Base-by-base conservation (phyloP, 192 early-diverging fungal species). In the Spizellomyces punctatus region DNA sequence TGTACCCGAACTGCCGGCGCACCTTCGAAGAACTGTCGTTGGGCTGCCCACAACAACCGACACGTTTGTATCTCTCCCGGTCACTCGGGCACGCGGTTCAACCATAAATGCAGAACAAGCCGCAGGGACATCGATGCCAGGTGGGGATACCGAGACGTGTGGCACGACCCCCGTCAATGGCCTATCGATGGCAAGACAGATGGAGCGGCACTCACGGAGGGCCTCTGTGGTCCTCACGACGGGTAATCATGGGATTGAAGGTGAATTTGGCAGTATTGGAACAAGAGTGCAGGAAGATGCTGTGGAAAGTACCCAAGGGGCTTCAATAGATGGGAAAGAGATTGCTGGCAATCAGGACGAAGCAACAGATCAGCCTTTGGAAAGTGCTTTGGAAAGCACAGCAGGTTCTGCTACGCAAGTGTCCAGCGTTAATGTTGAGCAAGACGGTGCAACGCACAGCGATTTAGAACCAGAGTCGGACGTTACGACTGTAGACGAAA, bases 1-100 rank as follows among this genome's bases (percentile, higher is more conserved):
- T n/a, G 22, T 56, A 56, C 54, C 54, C n/a, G 54, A 56, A 22
- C n/a, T 56, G 6, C 54, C 54, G n/a, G 54, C 54, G n/a, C 54
- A 56, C n/a, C 54, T 19, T 22, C 54, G 54, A 56, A n/a, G 54
- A 56, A 22, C 5, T 56, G n/a, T 22, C n/a, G 54, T 56, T n/a
- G 22, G 22, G 6, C 6, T 56, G 54, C n/a, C n/a, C 22, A 22
- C 22, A 19, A 56, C 54, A 56, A n/a, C 54, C 6, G 22, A 56
- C 22, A n/a, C n/a, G 5, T 6, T 56, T n/a, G n/a, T 22, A 6
- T 19, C n/a, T n/a, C 54, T 22, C n/a, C 54, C 54, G 0, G n/a
- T 56, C 4, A 56, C 54, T 19, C 54, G 54, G n/a, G n/a, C 54
- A 22, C n/a, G 54, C 6, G 27, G 27, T 36, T 36, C 27, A 36